These are phyloP conservation scores for Psophocarpus tetragonolobus DNA, from an alignment of 306 rosid genomes.

Conservation along the genomic window DNA sequence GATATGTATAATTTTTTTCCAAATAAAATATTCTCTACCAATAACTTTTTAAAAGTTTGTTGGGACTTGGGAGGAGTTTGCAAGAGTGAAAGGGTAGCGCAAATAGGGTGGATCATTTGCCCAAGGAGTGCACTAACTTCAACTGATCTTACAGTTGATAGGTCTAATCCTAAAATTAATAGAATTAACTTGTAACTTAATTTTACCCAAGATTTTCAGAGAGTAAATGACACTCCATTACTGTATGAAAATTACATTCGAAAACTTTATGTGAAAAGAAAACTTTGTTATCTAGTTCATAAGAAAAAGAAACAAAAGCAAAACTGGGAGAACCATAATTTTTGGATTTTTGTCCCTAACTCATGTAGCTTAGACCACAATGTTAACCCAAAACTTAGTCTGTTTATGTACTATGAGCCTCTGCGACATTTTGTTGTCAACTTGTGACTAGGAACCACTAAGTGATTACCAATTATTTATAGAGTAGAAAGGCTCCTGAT, in stretches of 20 bases:
- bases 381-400: neutral
- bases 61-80: conserved; percentile 13
- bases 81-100: neutral
- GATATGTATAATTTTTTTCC: neutral
- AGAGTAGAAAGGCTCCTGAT: too few relatives aligned
- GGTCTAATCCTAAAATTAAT: neutral
- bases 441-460: neutral
- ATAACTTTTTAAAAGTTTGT: conserved; percentile 8
- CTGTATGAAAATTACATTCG: neutral
- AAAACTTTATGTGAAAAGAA: neutral
- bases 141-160: conserved; percentile 5
- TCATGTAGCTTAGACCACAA: neutral
- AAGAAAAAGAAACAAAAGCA: neutral
- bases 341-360: neutral
- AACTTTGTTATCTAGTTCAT: conserved; percentile 7
- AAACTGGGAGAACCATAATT: conserved; percentile 18
- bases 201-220: neutral
- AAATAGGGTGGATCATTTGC: conserved; percentile 12
- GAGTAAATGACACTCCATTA: conserved; percentile 3
- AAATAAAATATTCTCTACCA: neutral
- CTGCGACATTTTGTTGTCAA: neutral
- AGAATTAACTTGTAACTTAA: neutral
- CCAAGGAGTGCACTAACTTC: neutral
- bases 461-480: neutral
- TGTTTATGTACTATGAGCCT: neutral